Base-by-base conservation (phyloP, 2,329 filamentous ascomycete genomes). In the Epichloe coenophiala region DNA sequence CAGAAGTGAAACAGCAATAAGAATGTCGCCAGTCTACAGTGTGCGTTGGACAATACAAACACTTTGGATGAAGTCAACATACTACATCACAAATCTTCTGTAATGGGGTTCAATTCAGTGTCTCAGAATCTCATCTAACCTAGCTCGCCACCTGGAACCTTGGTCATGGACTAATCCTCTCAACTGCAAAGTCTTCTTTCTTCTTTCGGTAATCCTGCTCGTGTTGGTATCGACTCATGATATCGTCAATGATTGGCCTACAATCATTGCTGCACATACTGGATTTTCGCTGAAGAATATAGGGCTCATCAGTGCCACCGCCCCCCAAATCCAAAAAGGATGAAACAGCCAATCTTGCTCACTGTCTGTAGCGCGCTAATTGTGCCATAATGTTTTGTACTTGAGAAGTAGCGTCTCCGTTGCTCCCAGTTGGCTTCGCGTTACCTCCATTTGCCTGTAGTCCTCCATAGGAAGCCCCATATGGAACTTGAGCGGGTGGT, bases 381-480 rank as follows among this genome's bases (percentile, higher is more conserved):
- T 86, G 81, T 13, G 83, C 81, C 77, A 89, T 84, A 48, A 89
- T 86, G 58, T 86, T 84, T 62, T 84, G 78, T 58, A 88, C 74
- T 49, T 80, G 73, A 12, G 81, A 70, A 8, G 72, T 69, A 12
- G 70, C 65, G 50, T 68, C 66, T 12, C 61, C 60, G 50, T 61
- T 56, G 21, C 56, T 53, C 21, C 48, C 48, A n/a, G 31, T 42
- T 53, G 54, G 49, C 41, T 45, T 46, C 39, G 58, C 55, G 27
- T 57, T 60, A 48, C 56, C 53, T 31, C 63, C 57, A n/a, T 60
- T 60, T 47, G 61, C 54, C 21, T 61, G 56, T 44, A 63, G 61
- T 4, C 55, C 58, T 47, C 60, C 64, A 45, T 68, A 70, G 3
- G 58, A 52, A 15, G 56, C 55, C 4, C 59, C 61, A 42, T 66